phyloP scores from a whole-genome alignment of 2,329 filamentous ascomycete genomes.

The Cladosporium velox region DNA sequence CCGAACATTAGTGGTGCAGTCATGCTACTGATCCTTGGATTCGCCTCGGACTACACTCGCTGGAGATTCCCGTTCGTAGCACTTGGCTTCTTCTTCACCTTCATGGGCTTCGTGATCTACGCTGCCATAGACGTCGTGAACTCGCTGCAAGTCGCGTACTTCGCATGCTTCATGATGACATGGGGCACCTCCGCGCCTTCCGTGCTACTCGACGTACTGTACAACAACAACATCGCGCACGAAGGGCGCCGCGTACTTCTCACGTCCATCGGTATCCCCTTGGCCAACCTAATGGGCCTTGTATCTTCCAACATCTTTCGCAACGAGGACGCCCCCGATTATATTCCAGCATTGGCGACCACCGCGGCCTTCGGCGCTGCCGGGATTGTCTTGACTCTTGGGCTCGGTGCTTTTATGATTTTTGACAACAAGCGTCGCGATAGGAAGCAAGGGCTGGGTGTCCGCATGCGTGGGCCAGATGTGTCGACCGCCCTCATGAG shows the following conservation, averaged over 20 bases:
- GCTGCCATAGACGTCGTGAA: constrained; percentile 65
- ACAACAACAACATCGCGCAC: constrained; percentile 81
- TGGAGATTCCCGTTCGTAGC: constrained; percentile 73
- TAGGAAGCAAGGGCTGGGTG: constrained; percentile 49
- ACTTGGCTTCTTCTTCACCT: constrained; percentile 71
- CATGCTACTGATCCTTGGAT: constrained; percentile 72
- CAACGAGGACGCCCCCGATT: constrained; percentile 64
- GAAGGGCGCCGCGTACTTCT: constrained; percentile 71
- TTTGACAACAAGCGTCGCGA: constrained; percentile 65
- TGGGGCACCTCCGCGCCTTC: constrained; percentile 75
- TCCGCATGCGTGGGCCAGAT: constrained; percentile 51
- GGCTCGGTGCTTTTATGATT: constrained; percentile 65
- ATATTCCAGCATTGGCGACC: constrained; percentile 65
- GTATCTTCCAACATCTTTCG: constrained; percentile 70
- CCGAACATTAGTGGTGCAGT: constrained; percentile 74
- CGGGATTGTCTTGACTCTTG: constrained; percentile 57
- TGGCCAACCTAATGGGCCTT: constrained; percentile 76
- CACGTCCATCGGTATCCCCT: constrained; percentile 70
- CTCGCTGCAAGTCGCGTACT: constrained; percentile 69
- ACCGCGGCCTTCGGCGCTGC: constrained; percentile 64
- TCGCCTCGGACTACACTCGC: constrained; percentile 66
- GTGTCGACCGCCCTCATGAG: constrained; percentile 49
- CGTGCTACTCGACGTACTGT: constrained; percentile 69
- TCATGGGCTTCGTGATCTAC: constrained; percentile 77
- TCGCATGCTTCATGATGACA: constrained; percentile 78